Base-by-base conservation (phyloP, 2,329 filamentous ascomycete genomes). In the Apiospora hydei region DNA sequence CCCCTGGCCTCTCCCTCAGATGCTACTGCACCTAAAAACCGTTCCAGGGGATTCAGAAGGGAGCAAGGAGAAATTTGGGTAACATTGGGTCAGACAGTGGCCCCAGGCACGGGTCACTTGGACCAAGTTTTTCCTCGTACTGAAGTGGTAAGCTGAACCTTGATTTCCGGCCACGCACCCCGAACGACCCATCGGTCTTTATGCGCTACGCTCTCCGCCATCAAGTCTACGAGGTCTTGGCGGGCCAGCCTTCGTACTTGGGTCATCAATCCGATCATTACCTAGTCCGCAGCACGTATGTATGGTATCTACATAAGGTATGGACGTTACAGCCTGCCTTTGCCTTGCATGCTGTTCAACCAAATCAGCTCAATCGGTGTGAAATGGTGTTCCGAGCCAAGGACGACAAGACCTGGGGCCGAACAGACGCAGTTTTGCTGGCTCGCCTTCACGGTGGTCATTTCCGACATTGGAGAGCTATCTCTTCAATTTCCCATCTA, bases 41-140 rank as follows among this genome's bases (percentile, higher is more conserved):
- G 34, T 64, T 24, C 57, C 57, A 64, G 57, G 57, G 34, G 57
- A 64, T 64, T 64, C 57, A 64, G 10, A 64, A 64, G 57, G 57
- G 57, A 64, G 41, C 57, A 41, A 41, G 57, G 57, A 57, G 46
- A 70, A 69, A 72, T 71, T 72, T 70, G 71, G 69, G 71, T 69
- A 70, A 67, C 71, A 72, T 72, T 71, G 71, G 71, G 18, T 46
- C 69, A 41, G 44, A 30, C 53, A 69, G 71, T 72, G 71, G 71
- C 61, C 69, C 34, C 21, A 47, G 68, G 68, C 69, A 53, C 64
- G 69, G 69, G 67, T 71, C 71, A 64, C 43, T 26, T 69, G 44
- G 71, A 61, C 71, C 71, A 72, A 71, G 71, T 69, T 70, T 64
- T 64, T 67, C 71, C 71, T 72, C 69, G 71, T 66, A 41, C 69